Base-by-base conservation (phyloP, 2,329 filamentous ascomycete species). In the Aquanectria penicillioides region DNA sequence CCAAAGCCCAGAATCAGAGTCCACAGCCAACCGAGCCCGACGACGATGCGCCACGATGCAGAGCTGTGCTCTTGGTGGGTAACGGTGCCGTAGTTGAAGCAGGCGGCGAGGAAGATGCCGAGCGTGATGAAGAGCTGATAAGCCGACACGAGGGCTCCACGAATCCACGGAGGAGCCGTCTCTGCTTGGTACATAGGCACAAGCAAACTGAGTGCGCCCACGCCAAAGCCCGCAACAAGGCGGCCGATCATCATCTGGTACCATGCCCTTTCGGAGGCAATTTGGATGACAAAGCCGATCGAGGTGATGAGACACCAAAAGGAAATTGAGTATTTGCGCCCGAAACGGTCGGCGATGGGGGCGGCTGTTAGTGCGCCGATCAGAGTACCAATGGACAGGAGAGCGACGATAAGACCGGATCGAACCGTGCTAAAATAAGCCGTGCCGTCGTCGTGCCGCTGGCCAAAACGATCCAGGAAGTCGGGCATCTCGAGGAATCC, bases 121-220 rank as follows among this genome's bases (percentile, higher is more conserved):
- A 90, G 75, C 0, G 88, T 91, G 73, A 92, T 90, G 75, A 91
- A 88, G 4, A 92, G 80, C 76, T 92, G 89, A 73, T 91, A 92
- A 11, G 82, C 83, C 41, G 83, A 83, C 44, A 92, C 85, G 62
- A 91, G 81, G 5, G 85, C 81, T 53, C 87, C 89, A 63, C 89
- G 83, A 46, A 92, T 85, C 72, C 86, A 86, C 12, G 86, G 81
- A 0, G 89, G 89, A 0, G 86, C 85, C 6, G 84, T 89, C 74
- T 92, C 89, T n/a, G 85, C 85, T 68, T 91, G 88, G 70, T 90
- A 92, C 86, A 92, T 88, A n/a, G 88, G 87, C 0, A 89, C 87
- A 11, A 88, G 74, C 5, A 90, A 83, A 9, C 84, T 87, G 2
- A 91, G 74, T 0, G 83, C 85, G 52, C 89, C 89, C 36, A 92